phyloP scores from a whole-genome alignment of 1,284 basidiomycete genomes.

The Naganishia albida region DNA sequence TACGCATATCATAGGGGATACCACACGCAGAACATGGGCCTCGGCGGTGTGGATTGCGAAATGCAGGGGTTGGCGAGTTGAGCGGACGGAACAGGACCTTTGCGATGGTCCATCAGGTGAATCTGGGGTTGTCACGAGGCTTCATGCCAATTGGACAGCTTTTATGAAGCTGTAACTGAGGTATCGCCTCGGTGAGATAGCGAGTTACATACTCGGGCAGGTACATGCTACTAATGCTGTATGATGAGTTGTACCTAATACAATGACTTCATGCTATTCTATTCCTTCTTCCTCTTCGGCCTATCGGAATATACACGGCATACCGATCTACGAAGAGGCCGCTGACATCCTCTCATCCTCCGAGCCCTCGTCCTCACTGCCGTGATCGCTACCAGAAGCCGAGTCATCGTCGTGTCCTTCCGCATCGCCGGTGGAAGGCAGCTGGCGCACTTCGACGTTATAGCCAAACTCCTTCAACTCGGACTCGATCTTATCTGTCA shows the following conservation, averaged over 20 bases:
- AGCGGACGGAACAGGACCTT: constrained; percentile 35
- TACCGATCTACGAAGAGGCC: constrained; percentile 5
- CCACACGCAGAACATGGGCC: constrained; percentile 46
- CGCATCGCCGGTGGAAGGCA: constrained; percentile 37
- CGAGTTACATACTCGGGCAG: not conserved
- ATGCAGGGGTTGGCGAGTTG: constrained; percentile 46
- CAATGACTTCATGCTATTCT: not conserved
- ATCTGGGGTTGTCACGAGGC: constrained; percentile 37
- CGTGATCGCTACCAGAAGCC: constrained; percentile 18
- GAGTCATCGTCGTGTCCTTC: constrained; percentile 14
- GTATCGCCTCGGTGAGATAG: not conserved
- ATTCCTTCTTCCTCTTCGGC: too few relatives aligned
- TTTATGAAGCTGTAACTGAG: constrained; percentile 43
- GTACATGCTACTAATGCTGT: not conserved
- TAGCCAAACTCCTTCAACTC: constrained; percentile 72
- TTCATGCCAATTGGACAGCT: constrained; percentile 53
- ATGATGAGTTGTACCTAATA: not conserved
- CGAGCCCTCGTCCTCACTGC: constrained; percentile 15
- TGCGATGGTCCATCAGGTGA: constrained; percentile 9
- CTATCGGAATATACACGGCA: not conserved
- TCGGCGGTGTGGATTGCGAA: constrained; percentile 46
- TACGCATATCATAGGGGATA: constrained; percentile 45
- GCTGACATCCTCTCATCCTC: constrained; percentile 25
- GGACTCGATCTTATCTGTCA: constrained; percentile 70
- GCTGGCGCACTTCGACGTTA: constrained; percentile 68